Percentiles rank a stretch among this genome's conserved stretches.
These are phyloP conservation scores for Yarrowia sp. DNA, from an alignment of 805 yeast species.

Conservation along the genomic window DNA sequence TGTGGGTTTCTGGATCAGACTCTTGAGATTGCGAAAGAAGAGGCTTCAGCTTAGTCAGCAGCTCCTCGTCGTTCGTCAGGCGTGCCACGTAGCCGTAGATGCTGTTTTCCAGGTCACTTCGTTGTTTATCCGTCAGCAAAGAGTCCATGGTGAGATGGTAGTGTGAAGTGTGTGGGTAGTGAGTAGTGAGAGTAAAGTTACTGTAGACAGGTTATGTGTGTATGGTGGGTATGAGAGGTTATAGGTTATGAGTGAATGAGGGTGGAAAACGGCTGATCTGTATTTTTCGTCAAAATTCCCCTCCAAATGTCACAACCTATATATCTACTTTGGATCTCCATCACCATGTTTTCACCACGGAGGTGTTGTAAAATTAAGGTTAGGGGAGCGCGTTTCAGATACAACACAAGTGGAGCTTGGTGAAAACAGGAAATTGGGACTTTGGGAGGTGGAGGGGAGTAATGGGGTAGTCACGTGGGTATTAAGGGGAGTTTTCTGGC, in stretches of 20 bases:
- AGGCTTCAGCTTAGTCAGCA: slow-evolving; percentile 38
- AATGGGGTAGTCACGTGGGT: no score
- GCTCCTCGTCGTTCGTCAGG: slow-evolving; percentile 7
- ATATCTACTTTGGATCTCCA: no score
- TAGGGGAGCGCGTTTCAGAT: slow-evolving; percentile 21
- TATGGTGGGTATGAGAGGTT: no score
- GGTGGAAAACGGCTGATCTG: not conserved
- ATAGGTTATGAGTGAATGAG: not conserved
- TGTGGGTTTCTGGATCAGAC: slow-evolving; percentile 39
- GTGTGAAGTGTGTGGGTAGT: not conserved
- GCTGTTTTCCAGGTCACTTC: slow-evolving; percentile 54
- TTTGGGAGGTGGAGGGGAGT: no score
- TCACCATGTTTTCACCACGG: no score
- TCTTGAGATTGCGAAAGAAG: not conserved
- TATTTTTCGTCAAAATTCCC: no score
- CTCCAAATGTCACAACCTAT: no score
- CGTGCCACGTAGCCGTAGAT: slow-evolving; percentile 53
- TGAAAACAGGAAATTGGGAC: no score
- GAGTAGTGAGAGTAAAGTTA: not conserved
- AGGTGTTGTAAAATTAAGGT: not conserved
- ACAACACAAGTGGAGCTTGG: no score
- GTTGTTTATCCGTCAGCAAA: slow-evolving; percentile 55
- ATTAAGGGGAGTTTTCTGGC: no score
- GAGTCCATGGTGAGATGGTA: slow-evolving; percentile 42
- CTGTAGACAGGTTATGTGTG: not conserved